These are phyloP conservation scores for Hypoxylon sp. DNA, from an alignment of 2,329 filamentous ascomycete species.

Conservation along the genomic window DNA sequence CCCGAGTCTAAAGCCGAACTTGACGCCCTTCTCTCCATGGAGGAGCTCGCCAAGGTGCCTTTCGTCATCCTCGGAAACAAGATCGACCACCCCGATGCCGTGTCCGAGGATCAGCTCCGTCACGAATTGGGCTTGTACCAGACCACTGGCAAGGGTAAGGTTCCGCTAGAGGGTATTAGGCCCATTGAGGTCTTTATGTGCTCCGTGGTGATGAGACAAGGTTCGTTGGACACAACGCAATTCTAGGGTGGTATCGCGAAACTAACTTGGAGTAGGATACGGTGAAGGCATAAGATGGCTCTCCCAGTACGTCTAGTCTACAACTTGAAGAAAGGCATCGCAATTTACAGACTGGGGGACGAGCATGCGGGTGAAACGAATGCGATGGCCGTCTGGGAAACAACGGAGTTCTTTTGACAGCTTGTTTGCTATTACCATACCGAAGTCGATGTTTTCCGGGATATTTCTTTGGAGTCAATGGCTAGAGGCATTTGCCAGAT, in stretches of 20 bases:
- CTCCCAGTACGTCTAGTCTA: slow-evolving; percentile 86
- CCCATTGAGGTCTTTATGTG: slow-evolving; percentile 99
- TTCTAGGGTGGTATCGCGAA: slow-evolving; percentile 25
- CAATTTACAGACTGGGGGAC: slow-evolving; percentile 29
- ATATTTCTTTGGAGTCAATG: slow-evolving; percentile 53
- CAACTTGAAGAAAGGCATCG: slow-evolving; percentile 17
- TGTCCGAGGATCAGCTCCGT: slow-evolving; percentile 95
- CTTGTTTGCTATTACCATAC: slow-evolving; percentile 50
- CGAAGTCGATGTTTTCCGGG: slow-evolving; percentile 50
- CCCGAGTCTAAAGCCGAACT: slow-evolving; percentile 96
- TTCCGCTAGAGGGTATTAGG: slow-evolving; percentile 90
- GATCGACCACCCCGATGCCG: slow-evolving; percentile 97
- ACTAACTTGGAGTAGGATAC: slow-evolving; percentile 70
- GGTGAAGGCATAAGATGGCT: slow-evolving; percentile 93
- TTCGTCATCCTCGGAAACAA: slow-evolving; percentile 99
- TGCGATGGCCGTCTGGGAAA: slow-evolving; percentile 45
- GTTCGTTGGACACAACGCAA: slow-evolving; percentile 60
- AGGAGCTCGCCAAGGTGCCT: slow-evolving; percentile 94
- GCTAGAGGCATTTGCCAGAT: slow-evolving; percentile 51
- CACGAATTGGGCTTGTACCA: slow-evolving; percentile 95
- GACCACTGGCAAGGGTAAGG: slow-evolving; percentile 96
- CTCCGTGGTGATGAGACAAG: slow-evolving; percentile 98
- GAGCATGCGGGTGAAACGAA: slow-evolving; percentile 36
- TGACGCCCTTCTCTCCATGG: slow-evolving; percentile 95
- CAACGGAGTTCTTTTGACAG: slow-evolving; percentile 46